phyloP scores from a whole-genome alignment of 495 filamentous ascomycete species.

The Annulohypoxylon bovei region DNA sequence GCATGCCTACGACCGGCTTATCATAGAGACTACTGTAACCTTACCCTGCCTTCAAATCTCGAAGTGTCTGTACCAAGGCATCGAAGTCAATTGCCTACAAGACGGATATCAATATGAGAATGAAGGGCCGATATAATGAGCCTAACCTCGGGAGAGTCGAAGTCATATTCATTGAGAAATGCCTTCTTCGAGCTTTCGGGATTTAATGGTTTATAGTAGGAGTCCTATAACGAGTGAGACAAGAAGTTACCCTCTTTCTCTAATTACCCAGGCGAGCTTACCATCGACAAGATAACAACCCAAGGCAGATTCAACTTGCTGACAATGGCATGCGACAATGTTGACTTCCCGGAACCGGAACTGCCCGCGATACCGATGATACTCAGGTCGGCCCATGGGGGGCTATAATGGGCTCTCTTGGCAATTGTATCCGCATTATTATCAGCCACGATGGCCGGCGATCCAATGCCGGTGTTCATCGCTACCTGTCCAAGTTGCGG shows the following conservation, averaged over 20 bases:
- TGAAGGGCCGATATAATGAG: neutral
- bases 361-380: slow-evolving; percentile 97
- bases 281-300: slow-evolving; percentile 98
- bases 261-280: slow-evolving; percentile 50
- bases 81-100: slow-evolving; percentile 90
- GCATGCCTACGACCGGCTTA: neutral
- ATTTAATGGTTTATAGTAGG: slow-evolving; percentile 89
- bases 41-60: slow-evolving; percentile 91
- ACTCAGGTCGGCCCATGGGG: slow-evolving; percentile 91
- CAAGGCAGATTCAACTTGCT: slow-evolving; percentile 89
- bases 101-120: slow-evolving; percentile 29
- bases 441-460: slow-evolving; percentile 39
- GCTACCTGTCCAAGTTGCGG: neutral
- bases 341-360: slow-evolving; percentile 98
- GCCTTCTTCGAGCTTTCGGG: slow-evolving; percentile 78
- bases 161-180: slow-evolving; percentile 92
- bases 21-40: slow-evolving; percentile 33
- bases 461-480: slow-evolving; percentile 43
- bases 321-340: slow-evolving; percentile 90
- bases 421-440: slow-evolving; percentile 50
- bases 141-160: slow-evolving; percentile 81
- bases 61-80: slow-evolving; percentile 78
- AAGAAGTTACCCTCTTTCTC: slow-evolving; percentile 21
- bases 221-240: slow-evolving; percentile 70
- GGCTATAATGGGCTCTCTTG: slow-evolving; percentile 77